Percentiles rank a stretch among this genome's conserved stretches.
phyloP scores from a whole-genome alignment of 2,329 filamentous ascomycete genomes.

The Aspergillus persii region DNA sequence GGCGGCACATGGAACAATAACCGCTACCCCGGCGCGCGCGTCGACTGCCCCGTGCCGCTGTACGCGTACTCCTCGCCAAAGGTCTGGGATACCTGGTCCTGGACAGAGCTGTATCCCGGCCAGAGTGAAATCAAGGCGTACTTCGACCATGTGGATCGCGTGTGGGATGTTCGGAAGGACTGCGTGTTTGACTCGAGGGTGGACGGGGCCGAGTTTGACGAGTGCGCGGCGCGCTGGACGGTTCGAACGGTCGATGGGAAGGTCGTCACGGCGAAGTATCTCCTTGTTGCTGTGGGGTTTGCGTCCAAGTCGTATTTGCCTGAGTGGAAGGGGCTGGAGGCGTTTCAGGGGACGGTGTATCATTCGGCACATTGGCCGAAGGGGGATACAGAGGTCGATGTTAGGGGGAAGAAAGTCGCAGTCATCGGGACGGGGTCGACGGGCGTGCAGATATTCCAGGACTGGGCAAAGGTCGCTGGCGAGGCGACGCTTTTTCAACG shows the following conservation, averaged over 20 bases:
- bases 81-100: too few species aligned
- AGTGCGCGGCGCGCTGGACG: constrained; percentile 39
- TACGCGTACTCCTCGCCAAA: too few species aligned
- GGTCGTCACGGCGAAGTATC: constrained; percentile 40
- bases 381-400: constrained; percentile 38
- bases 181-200: too few species aligned
- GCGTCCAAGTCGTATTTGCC: constrained; percentile 46
- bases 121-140: too few species aligned
- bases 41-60: too few species aligned
- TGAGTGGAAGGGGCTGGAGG: constrained; percentile 33
- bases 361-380: constrained; percentile 57
- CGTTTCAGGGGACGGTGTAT: constrained; percentile 53
- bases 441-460: constrained; percentile 58
- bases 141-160: too few species aligned
- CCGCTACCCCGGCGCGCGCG: constrained; percentile 53
- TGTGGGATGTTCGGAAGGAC: too few species aligned
- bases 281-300: constrained; percentile 50
- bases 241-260: constrained; percentile 44
- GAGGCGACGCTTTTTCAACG: constrained; percentile 62
- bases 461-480: constrained; percentile 54
- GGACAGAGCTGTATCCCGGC: too few species aligned
- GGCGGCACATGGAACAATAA: constrained; percentile 60
- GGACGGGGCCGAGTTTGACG: too few species aligned
- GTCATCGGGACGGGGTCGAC: constrained; percentile 57
- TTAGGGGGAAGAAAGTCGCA: constrained; percentile 49